Base-by-base conservation (phyloP, 768 basidiomycete species). In the Suillus lakei region DNA sequence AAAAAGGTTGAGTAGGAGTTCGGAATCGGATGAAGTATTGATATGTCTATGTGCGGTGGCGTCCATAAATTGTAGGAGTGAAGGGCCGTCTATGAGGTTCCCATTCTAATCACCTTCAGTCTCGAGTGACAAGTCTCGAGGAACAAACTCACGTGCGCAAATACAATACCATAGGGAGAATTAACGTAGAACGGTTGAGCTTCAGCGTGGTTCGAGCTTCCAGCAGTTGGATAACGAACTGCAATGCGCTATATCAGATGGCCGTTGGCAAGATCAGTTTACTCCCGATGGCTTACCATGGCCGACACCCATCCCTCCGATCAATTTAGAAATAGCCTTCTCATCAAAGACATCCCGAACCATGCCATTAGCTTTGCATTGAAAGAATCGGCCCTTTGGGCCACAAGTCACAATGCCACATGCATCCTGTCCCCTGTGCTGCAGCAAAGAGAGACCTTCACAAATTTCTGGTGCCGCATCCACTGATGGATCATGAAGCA, bases 121-220 rank as follows among this genome's bases (percentile, higher is more conserved):
- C 39, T 58, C 41, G 60, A 16, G 63, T 41, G 5, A 58, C 44
- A 32, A 44, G 30, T 54, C 28, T 9, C 16, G 23, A 62, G 34
- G 34, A 43, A 58, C 56, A 54, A 32, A 82, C 91, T 68, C 76
- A 96, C 97, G 83, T 99, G 97, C 23, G 94, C 98, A 74, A 99
- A 92, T 67, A 96, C 95, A 73, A 99, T 97, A 60, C 98, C 98
- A 77, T 99, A 99, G 4, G 98, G 98, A n/a, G 96, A 97, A 81
- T 99, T 99, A 71, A 99, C 98, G 76, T 99, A 99, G 84, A 99
- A 99, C 1, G 98, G 98, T 75, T 99, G 98, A 9, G 98, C 96
- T 76, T 99, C 98, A 13, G 97, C 91, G 70, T 98, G 93, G 64
- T 96, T 93, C 65, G 95, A 98, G 74, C 95, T 95, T 59, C 98